phyloP scores from a whole-genome alignment of 2,329 filamentous ascomycete species.

The Xylariaceae sp. region DNA sequence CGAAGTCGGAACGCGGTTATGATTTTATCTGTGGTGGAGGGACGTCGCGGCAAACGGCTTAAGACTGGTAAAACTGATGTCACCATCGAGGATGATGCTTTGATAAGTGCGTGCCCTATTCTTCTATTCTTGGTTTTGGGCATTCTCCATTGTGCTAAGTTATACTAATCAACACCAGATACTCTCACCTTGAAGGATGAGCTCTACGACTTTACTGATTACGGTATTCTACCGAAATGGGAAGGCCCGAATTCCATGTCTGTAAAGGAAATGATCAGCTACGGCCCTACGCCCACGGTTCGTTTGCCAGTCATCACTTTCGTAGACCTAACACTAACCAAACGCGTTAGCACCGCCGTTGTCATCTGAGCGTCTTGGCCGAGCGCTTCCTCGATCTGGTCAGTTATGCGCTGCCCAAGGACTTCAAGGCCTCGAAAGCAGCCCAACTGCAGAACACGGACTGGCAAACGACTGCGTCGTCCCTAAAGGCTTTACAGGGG shows the following conservation, averaged over 20 bases:
- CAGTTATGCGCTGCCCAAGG: conserved; percentile 42
- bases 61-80: conserved; percentile 36
- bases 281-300: conserved; percentile 50
- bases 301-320: conserved; percentile 17
- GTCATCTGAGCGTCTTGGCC: conserved; percentile 43
- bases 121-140: not conserved
- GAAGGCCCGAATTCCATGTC: conserved; percentile 35
- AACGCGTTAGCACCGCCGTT: conserved; percentile 40
- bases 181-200: conserved; percentile 2
- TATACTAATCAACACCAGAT: not conserved
- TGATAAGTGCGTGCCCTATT: conserved; percentile 42
- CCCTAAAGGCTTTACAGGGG: conserved; percentile 17
- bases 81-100: conserved; percentile 38
- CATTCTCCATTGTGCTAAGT: not conserved
- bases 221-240: conserved; percentile 47
- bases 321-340: not conserved
- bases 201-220: conserved; percentile 45
- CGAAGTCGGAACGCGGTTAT: conserved; percentile 47
- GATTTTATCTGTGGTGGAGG: conserved; percentile 48
- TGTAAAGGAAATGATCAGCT: conserved; percentile 41
- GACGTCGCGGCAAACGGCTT: conserved; percentile 41
- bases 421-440: conserved; percentile 44
- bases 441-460: conserved; percentile 37
- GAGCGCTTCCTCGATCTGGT: conserved; percentile 50
- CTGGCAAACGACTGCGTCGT: conserved; percentile 40